Conservation (phyloP, 106 monocot species). For the Allium fistulosum region DNA sequence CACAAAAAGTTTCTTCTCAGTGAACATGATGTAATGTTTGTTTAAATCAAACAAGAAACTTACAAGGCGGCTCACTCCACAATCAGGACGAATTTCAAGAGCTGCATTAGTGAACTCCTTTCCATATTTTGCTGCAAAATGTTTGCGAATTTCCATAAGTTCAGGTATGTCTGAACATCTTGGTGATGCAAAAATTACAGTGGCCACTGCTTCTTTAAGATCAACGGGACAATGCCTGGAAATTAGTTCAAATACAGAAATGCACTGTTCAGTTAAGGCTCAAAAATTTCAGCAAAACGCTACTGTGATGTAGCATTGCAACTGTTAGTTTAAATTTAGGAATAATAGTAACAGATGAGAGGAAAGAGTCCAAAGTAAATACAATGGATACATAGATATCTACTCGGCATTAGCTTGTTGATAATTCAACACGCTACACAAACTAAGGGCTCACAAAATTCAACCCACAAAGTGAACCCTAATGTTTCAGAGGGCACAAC, state of each 20-base stretch:
- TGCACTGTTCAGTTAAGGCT: no score
- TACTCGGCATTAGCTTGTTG: no score
- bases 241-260: not conserved
- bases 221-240: slow-evolving; percentile 87
- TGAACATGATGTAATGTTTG: not conserved
- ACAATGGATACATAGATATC: no score
- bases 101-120: slow-evolving; percentile 76
- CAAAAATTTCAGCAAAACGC: no score
- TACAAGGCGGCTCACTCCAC: slow-evolving; percentile 75
- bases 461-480: no score
- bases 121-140: slow-evolving; percentile 76
- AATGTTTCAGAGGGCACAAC: no score
- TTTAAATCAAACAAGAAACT: slow-evolving; percentile 1
- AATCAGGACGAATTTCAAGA: slow-evolving; percentile 79
- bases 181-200: slow-evolving; percentile 85
- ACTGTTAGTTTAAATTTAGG: no score
- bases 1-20: not conserved
- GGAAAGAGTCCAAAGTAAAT: no score
- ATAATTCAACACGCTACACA: no score
- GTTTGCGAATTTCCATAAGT: slow-evolving; percentile 65
- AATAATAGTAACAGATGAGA: no score
- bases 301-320: no score
- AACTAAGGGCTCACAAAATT: no score
- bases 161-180: slow-evolving; percentile 91
- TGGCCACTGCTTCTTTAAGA: slow-evolving; percentile 80